Percentiles rank a stretch among this genome's conserved stretches.
Conservation (phyloP, 805 yeast genomes). For the Cyberlindnera euphorbiiphila region DNA sequence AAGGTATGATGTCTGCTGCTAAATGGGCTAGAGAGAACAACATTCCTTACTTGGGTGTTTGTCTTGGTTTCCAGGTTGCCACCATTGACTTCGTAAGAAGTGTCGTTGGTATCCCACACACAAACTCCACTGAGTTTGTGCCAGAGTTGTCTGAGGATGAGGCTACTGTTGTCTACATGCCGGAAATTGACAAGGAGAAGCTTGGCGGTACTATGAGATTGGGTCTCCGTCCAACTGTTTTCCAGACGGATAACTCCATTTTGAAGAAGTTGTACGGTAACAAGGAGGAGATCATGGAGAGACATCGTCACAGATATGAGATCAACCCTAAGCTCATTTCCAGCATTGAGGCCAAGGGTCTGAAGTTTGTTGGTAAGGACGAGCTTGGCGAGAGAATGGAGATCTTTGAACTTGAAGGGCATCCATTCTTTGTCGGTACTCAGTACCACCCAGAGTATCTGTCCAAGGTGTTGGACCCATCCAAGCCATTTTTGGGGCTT, state of each 20-base stretch:
- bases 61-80: slow-evolving; percentile 96
- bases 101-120: slow-evolving; percentile 61
- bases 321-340: slow-evolving; percentile 81
- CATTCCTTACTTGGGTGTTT: slow-evolving; percentile 93
- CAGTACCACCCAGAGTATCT: slow-evolving; percentile 99
- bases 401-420: slow-evolving; percentile 78
- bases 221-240: slow-evolving; percentile 87
- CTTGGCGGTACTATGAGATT: slow-evolving; percentile 99
- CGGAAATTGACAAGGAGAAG: slow-evolving; percentile 92
- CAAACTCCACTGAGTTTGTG: slow-evolving; percentile 82
- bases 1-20: slow-evolving; percentile 97
- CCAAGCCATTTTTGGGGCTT: slow-evolving; percentile 92
- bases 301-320: slow-evolving; percentile 99
- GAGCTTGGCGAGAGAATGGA: slow-evolving; percentile 92
- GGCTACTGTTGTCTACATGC: slow-evolving; percentile 93
- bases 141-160: slow-evolving; percentile 55
- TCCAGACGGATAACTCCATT: slow-evolving; percentile 63
- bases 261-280: slow-evolving; percentile 79
- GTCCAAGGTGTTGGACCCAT: slow-evolving; percentile 94
- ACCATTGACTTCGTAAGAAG: slow-evolving; percentile 89
- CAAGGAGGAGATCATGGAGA: slow-evolving; percentile 66
- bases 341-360: slow-evolving; percentile 70
- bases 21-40: slow-evolving; percentile 97
- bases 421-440: slow-evolving; percentile 89
- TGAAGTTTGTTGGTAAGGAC: slow-evolving; percentile 90